Evolutionary conservation across 2,329 filamentous ascomycete species (phyloP).

Genomic region (Pyricularia sp.): DNA sequence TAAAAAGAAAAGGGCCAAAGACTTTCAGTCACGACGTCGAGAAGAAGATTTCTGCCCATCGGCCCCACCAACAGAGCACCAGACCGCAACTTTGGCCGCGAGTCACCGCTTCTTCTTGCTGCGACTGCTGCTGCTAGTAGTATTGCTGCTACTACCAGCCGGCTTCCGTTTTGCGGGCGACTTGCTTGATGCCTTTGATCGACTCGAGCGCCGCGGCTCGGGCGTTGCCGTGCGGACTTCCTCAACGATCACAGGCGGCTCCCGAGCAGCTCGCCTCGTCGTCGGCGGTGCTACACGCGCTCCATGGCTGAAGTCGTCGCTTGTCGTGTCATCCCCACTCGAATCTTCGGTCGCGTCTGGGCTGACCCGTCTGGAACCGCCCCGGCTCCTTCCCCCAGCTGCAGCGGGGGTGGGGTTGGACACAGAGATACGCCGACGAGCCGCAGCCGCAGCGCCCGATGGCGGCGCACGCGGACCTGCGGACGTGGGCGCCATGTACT

Average conservation of each 20-base stretch:
- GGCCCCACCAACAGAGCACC: neutral
- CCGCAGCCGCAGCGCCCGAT: conserved; percentile 23
- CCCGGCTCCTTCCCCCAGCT: conserved; percentile 21
- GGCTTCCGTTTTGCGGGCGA: conserved; percentile 23
- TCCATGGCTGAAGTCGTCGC: conserved; percentile 24
- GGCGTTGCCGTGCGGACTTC: conserved; percentile 14
- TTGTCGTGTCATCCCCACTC: conserved; percentile 20
- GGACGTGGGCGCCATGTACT: conserved; percentile 32
- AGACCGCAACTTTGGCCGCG: neutral
- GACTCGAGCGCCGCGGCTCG: conserved; percentile 3
- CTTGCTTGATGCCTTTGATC: conserved; percentile 18
- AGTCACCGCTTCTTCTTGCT: conserved; percentile 21
- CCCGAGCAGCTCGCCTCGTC: conserved; percentile 16
- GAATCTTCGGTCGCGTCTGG: conserved; percentile 20
- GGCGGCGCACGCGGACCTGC: conserved; percentile 27
- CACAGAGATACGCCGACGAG: conserved; percentile 18
- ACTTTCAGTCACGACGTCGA: neutral
- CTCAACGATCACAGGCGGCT: conserved; percentile 28
- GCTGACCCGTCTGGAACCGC: conserved; percentile 19
- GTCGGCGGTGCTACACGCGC: conserved; percentile 18
- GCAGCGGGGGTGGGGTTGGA: conserved; percentile 15
- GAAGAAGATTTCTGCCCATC: neutral
- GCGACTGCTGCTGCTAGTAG: neutral
- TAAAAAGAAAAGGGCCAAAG: neutral
- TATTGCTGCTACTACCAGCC: conserved; percentile 19